phyloP scores from a whole-genome alignment of 169 alveolate species.

The Plasmodium fragile region DNA sequence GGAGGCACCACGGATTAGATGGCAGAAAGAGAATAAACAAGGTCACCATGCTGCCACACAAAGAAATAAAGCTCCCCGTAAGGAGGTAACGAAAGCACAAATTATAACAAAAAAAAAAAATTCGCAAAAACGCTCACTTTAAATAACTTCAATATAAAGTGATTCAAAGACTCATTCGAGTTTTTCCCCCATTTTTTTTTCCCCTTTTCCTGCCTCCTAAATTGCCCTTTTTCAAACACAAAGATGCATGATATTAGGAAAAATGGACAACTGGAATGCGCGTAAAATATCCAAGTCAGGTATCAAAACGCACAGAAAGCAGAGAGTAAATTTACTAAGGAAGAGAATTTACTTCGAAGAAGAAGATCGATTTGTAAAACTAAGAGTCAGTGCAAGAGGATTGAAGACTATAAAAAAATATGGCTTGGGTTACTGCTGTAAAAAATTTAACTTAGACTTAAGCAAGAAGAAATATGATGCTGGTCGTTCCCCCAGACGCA shows the following conservation, averaged over 20 bases:
- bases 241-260: constrained; percentile 90
- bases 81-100: constrained; percentile 78
- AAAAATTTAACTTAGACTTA: constrained; percentile 85
- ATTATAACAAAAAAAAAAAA: background rate
- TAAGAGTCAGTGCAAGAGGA: constrained; percentile 87
- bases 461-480: constrained; percentile 87
- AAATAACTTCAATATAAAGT: background rate
- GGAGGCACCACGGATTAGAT: constrained; percentile 83
- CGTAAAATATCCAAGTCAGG: constrained; percentile 86
- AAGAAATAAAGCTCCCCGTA: constrained; percentile 83
- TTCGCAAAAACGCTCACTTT: background rate
- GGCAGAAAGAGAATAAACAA: constrained; percentile 87
- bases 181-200: background rate
- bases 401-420: constrained; percentile 88
- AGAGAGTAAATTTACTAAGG: constrained; percentile 86
- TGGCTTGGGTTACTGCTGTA: constrained; percentile 88
- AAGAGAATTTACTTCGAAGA: constrained; percentile 88
- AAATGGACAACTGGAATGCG: constrained; percentile 91
- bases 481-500: constrained; percentile 81
- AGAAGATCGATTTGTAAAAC: constrained; percentile 82
- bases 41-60: constrained; percentile 84
- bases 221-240: background rate
- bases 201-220: background rate
- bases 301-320: constrained; percentile 81
- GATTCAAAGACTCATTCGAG: background rate